A percentile compares a stretch with the other conserved stretches of the same genome.
Evolutionary conservation across 1,284 basidiomycete species (phyloP).

Genomic region (Fomes fomentarius): DNA sequence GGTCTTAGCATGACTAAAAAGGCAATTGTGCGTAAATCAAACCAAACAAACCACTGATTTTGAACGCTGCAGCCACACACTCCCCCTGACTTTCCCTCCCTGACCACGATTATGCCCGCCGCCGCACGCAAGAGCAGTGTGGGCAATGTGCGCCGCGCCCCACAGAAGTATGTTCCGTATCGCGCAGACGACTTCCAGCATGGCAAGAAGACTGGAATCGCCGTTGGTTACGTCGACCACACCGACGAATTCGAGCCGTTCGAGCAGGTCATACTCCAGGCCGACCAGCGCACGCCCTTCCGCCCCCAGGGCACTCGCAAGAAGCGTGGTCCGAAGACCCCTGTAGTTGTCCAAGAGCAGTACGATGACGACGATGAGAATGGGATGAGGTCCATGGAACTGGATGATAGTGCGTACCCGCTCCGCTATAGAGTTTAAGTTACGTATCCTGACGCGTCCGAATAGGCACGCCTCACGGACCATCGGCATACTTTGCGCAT

Average conservation of each 20-base stretch:
- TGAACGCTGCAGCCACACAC: not conserved
- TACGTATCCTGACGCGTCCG: slow-evolving; percentile 12
- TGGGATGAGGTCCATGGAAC: slow-evolving; percentile 74
- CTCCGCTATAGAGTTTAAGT: not conserved
- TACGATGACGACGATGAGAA: slow-evolving; percentile 52
- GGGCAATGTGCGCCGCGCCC: slow-evolving; percentile 31
- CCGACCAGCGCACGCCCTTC: slow-evolving; percentile 66
- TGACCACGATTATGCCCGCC: slow-evolving; percentile 31
- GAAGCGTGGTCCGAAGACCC: slow-evolving; percentile 40
- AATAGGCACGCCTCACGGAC: slow-evolving; percentile 42
- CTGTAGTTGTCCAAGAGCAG: slow-evolving; percentile 19
- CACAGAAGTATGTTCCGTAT: slow-evolving; percentile 70
- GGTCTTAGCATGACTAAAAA: not conserved
- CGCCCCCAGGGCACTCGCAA: slow-evolving; percentile 45
- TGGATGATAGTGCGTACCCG: slow-evolving; percentile 57
- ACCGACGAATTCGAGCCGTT: slow-evolving; percentile 88
- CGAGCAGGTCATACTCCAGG: slow-evolving; percentile 72
- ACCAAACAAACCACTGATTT: slow-evolving; percentile 17
- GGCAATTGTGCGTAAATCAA: slow-evolving; percentile 6
- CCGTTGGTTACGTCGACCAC: slow-evolving; percentile 66
- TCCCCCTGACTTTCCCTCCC: not conserved
- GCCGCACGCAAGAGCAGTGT: slow-evolving; percentile 41
- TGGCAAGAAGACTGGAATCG: slow-evolving; percentile 77
- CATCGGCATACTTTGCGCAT: slow-evolving; percentile 58
- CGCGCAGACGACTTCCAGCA: slow-evolving; percentile 72